Percentiles rank a stretch among this genome's conserved stretches.
Conservation (phyloP, 202 grass and related monocot genomes). For the Digitaria exilis region DNA sequence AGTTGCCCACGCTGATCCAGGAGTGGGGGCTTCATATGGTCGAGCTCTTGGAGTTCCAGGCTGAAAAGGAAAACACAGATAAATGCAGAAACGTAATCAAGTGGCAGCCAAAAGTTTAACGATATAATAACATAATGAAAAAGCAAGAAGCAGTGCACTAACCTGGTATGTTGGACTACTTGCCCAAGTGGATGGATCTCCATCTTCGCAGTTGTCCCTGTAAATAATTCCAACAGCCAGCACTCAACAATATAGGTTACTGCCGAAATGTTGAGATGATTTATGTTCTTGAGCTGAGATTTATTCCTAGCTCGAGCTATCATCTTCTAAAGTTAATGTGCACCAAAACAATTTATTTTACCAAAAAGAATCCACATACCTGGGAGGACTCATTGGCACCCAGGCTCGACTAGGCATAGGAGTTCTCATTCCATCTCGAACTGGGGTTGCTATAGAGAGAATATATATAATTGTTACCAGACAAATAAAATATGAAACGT, state of each 20-base stretch:
- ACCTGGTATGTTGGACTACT: conserved; percentile 80
- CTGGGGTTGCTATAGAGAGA: conserved; percentile 66
- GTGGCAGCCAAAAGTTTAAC: conserved; percentile 1
- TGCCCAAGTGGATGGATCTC: conserved; percentile 68
- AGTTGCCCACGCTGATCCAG: conserved; percentile 78
- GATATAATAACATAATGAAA: background rate
- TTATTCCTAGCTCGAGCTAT: conserved; percentile 4
- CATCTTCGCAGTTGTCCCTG: conserved; percentile 79
- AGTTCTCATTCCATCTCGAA: conserved; percentile 71
- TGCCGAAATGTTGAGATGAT: background rate
- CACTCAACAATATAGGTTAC: conserved; percentile 30
- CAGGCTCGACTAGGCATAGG: conserved; percentile 68
- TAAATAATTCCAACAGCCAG: conserved; percentile 25
- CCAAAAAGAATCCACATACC: conserved; percentile 39
- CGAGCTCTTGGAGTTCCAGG: conserved; percentile 64
- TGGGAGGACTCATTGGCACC: conserved; percentile 80
- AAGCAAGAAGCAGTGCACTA: background rate
- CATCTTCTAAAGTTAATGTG: background rate
- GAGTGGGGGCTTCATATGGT: conserved; percentile 81
- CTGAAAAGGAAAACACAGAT: conserved; percentile 44
- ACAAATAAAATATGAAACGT: background rate
- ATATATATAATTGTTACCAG: conserved; percentile 31
- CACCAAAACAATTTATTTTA: conserved; percentile 26
- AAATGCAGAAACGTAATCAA: conserved; percentile 27
- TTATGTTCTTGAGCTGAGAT: conserved; percentile 14